A percentile compares a stretch with the other conserved stretches of the same genome.
phyloP scores from a whole-genome alignment of 2,329 filamentous ascomycete species.

The Samsoniella hepiali region DNA sequence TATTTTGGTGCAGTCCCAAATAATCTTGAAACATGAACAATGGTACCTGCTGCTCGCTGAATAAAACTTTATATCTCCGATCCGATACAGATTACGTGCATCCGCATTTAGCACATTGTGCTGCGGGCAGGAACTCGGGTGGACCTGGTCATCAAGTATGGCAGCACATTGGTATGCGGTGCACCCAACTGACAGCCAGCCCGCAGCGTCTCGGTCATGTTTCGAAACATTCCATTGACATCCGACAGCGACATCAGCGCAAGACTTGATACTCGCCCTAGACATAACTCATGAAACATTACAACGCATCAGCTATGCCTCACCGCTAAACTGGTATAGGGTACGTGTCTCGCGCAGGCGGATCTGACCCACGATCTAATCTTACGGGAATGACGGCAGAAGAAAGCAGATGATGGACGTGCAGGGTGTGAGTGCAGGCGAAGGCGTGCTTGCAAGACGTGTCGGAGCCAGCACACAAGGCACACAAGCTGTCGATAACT shows the following conservation, averaged over 20 bases:
- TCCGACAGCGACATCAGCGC: background rate
- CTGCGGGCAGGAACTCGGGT: background rate
- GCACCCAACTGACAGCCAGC: background rate
- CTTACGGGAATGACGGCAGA: slow-evolving; percentile 1
- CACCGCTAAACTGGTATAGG: slow-evolving; percentile 9
- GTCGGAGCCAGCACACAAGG: background rate
- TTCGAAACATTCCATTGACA: background rate
- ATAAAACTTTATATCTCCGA: background rate
- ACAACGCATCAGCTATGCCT: background rate
- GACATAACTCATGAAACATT: slow-evolving; percentile 8
- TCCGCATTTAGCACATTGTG: background rate
- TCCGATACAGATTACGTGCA: background rate
- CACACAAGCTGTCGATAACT: background rate
- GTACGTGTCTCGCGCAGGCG: slow-evolving; percentile 6
- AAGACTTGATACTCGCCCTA: background rate
- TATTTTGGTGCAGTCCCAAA: background rate
- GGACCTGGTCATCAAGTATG: background rate
- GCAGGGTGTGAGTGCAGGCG: background rate
- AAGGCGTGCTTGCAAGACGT: background rate
- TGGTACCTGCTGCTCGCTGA: background rate
- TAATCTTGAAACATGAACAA: no score
- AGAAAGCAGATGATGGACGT: background rate
- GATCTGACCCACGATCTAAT: slow-evolving; percentile 8
- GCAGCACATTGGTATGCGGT: background rate
- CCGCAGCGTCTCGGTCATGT: background rate